These are phyloP conservation scores for Talaromyces sp. DNA, from an alignment of 2,329 filamentous ascomycete genomes.

Conservation along the genomic window DNA sequence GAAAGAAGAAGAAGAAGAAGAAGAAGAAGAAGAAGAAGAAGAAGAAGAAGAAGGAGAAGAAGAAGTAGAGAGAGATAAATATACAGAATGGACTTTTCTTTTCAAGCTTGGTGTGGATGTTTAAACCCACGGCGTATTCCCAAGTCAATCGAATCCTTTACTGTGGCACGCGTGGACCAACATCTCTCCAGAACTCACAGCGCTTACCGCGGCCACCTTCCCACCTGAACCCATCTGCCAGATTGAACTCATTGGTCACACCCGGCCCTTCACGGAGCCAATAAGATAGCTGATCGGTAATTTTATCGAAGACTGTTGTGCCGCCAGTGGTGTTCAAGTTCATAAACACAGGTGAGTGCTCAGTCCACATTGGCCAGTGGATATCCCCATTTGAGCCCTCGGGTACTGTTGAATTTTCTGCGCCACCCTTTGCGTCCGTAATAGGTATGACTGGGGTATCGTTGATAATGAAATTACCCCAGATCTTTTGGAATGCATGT, in stretches of 20 bases:
- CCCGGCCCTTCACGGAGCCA: slow-evolving; percentile 31
- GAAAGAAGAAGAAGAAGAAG: too few species aligned
- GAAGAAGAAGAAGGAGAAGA: too few species aligned
- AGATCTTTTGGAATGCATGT: slow-evolving; percentile 47
- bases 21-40: too few species aligned
- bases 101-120: too few species aligned
- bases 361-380: slow-evolving; percentile 41
- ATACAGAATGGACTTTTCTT: too few species aligned
- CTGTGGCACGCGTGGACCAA: slow-evolving; percentile 8
- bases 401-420: slow-evolving; percentile 24
- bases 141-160: neutral
- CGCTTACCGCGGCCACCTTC: slow-evolving; percentile 51
- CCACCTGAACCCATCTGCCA: slow-evolving; percentile 51
- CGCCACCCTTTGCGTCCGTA: slow-evolving; percentile 19
- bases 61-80: too few species aligned
- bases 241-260: slow-evolving; percentile 43
- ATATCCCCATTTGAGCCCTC: slow-evolving; percentile 26
- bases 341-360: slow-evolving; percentile 41
- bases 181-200: slow-evolving; percentile 50
- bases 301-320: slow-evolving; percentile 12
- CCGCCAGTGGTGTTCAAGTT: slow-evolving; percentile 55
- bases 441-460: slow-evolving; percentile 38
- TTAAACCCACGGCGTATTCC: too few species aligned
- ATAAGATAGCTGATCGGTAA: slow-evolving; percentile 28
- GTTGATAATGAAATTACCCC: slow-evolving; percentile 52